Base-by-base conservation (phyloP, 108 stramenopile genomes). In the Mediolabrus comicus region DNA sequence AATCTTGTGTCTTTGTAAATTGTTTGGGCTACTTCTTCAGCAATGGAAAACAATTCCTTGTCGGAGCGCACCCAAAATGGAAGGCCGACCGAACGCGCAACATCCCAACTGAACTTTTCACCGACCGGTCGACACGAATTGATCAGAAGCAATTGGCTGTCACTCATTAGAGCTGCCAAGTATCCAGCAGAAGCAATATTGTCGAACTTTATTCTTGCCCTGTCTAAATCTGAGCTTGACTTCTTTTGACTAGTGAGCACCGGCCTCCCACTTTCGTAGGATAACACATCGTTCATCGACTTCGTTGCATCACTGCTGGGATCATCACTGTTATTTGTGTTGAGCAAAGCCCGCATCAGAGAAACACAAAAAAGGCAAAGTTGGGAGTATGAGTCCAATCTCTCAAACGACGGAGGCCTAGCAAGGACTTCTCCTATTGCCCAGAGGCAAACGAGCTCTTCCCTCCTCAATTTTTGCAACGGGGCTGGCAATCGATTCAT, bases 61-160 rank as follows among this genome's bases (percentile, higher is more conserved):
- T 90, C 84, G 2, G 90, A 94, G 26, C 93, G 83, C n/a, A 94
- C 58, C 93, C 93, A 94, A 75, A 90, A 91, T 25, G 90, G 87
- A 16, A 91, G 60, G 28, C 84, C 79, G 10, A 87, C 26, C 34
- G 83, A 60, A 29, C 87, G 76, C 13, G 83, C 86, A 39, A 62
- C 67, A 46, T 74, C 62, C 93, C 93, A 94, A 39, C 79, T 83
- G 19, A 90, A 70, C 71, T 91, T 91, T 35, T 73, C 76, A 7
- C 24, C 51, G 2, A 74, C 63, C 8, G 78, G 43, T 7, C 90
- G 87, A 36, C 81, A 67, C 30, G 71, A 59, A 6, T 84, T 80
- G 1, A 94, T 31, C n/a, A 94, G 69, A 14, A 52, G 53, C 27
- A 46, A 56, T 75, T 94, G 93, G 16, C 81, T 82, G 53, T 79